These are phyloP conservation scores for Vaccinium vitisidaea DNA, from an alignment of 148 eudicot species.

Conservation along the genomic window DNA sequence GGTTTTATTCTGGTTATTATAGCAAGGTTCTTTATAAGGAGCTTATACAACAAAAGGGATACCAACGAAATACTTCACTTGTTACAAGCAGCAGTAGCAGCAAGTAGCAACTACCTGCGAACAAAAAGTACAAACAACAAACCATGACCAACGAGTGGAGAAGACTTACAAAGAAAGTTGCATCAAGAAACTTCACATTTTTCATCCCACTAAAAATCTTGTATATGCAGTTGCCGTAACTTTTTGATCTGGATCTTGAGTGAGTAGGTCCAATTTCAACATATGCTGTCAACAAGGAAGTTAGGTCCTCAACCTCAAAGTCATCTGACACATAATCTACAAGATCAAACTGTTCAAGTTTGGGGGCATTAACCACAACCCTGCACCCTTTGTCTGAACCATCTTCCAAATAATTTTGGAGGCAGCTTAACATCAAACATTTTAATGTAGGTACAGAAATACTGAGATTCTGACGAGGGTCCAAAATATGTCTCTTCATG, in stretches of 20 bases:
- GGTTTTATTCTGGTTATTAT: background rate
- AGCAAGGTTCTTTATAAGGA: background rate
- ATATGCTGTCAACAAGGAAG: background rate
- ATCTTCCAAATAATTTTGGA: background rate
- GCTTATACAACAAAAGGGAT: background rate
- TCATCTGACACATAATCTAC: background rate
- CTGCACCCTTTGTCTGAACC: background rate
- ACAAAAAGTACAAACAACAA: background rate
- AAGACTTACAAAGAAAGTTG: slow-evolving; percentile 1
- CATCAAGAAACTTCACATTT: slow-evolving; percentile 6
- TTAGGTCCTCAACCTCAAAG: background rate
- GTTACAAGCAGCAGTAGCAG: background rate
- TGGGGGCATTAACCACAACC: background rate
- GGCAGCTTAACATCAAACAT: background rate
- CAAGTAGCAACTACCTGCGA: background rate
- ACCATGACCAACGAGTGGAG: background rate
- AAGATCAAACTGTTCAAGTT: background rate
- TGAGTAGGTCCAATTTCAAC: background rate
- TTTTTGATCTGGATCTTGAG: background rate
- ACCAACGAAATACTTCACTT: background rate
- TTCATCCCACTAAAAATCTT: slow-evolving; percentile 5
- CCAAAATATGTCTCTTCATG: background rate
- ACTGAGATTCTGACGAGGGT: background rate
- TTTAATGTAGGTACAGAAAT: background rate
- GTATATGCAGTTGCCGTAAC: background rate